phyloP scores from a whole-genome alignment of 495 filamentous ascomycete species.

The Penicillium samsonianum region DNA sequence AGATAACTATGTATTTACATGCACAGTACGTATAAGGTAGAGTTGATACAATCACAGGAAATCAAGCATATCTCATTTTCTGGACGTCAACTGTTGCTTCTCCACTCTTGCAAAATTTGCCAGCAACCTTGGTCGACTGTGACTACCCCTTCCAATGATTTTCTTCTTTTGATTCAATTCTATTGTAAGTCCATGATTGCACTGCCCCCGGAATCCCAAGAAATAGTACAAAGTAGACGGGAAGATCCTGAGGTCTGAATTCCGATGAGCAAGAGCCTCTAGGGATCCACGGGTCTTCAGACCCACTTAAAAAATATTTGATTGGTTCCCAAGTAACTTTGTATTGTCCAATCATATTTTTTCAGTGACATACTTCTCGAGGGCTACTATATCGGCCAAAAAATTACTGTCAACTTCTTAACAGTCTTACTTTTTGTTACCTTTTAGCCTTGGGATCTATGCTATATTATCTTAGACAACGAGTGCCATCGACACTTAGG shows the following conservation, averaged over 20 bases:
- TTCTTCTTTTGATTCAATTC: neutral
- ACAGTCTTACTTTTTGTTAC: neutral
- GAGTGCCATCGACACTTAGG: neutral
- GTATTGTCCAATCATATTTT: neutral
- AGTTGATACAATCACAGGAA: neutral
- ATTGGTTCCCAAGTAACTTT: neutral
- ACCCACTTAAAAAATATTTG: neutral
- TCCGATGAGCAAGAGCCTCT: neutral
- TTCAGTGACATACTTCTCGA: constrained; percentile 2
- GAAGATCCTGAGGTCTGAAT: too few relatives aligned
- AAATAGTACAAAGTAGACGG: too few relatives aligned
- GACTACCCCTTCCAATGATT: neutral
- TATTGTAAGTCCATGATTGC: neutral
- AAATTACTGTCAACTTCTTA: neutral
- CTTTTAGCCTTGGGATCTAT: neutral
- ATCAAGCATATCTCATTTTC: neutral
- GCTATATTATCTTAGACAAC: neutral
- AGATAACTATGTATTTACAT: neutral
- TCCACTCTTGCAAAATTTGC: neutral
- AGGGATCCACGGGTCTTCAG: neutral
- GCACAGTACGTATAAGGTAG: too few relatives aligned
- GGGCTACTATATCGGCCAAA: neutral
- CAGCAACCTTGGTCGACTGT: neutral
- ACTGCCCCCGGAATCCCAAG: too few relatives aligned
- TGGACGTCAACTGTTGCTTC: neutral